Evolutionary conservation across 2,329 filamentous ascomycete species (phyloP).

Genomic region (Blumeria graminis): DNA sequence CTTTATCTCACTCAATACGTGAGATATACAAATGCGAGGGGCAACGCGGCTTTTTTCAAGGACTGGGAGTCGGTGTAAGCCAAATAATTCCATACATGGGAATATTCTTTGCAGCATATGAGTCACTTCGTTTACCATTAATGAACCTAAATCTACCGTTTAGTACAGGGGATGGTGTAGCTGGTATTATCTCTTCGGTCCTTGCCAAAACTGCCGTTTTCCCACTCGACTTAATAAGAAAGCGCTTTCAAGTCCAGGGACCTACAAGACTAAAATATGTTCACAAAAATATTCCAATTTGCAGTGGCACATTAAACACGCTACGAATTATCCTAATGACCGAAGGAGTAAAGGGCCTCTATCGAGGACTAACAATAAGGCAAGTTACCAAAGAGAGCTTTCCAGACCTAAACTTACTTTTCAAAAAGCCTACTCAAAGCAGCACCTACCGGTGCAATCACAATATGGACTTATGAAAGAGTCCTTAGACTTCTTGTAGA

Average conservation of each 20-base stretch:
- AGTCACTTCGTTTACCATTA: conserved; percentile 41
- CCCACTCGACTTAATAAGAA: conserved; percentile 76
- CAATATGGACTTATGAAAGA: conserved; percentile 55
- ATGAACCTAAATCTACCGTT: conserved; percentile 32
- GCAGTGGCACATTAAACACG: conserved; percentile 39
- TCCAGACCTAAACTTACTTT: conserved; percentile 2
- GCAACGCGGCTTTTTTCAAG: conserved; percentile 59
- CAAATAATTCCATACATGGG: conserved; percentile 97
- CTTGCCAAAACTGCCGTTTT: conserved; percentile 77
- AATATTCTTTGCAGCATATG: conserved; percentile 79
- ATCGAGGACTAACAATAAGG: conserved; percentile 64
- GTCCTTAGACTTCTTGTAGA: conserved; percentile 19
- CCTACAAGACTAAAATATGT: conserved; percentile 60
- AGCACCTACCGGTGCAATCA: conserved; percentile 55
- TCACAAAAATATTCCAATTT: conserved; percentile 71
- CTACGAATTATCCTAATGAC: conserved; percentile 40
- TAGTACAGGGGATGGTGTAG: conserved; percentile 60
- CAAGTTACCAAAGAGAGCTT: conserved; percentile 3
- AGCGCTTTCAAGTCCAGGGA: conserved; percentile 85
- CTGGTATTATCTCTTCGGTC: conserved; percentile 58
- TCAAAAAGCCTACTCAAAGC: conserved; percentile 51
- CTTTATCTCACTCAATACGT: conserved; percentile 39
- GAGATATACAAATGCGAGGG: conserved; percentile 63
- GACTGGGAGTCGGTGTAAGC: conserved; percentile 52
- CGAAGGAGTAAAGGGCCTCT: conserved; percentile 62